Conservation (phyloP, 768 basidiomycete species). For the Mycena capillaripes region DNA sequence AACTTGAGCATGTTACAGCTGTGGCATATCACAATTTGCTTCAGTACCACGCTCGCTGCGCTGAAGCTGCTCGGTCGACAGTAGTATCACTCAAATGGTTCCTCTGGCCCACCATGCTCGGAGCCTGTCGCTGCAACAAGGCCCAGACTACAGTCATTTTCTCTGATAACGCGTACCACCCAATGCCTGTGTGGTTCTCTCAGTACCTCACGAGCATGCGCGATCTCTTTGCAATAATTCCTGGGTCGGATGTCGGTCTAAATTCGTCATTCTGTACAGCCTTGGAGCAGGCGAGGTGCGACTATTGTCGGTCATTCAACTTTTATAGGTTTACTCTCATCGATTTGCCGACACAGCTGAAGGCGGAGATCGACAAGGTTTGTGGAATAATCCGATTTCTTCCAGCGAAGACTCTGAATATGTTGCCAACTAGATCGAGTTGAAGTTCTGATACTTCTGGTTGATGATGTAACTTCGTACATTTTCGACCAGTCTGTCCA, state of each 20-base stretch:
- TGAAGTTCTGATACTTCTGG: constrained; percentile 17
- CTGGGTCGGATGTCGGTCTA: too few relatives aligned
- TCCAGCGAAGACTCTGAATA: not conserved
- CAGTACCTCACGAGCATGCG: too few relatives aligned
- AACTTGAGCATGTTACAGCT: not conserved
- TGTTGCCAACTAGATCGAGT: constrained; percentile 19
- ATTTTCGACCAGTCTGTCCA: too few relatives aligned
- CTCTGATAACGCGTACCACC: too few relatives aligned
- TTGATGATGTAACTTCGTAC: too few relatives aligned
- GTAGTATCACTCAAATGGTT: not conserved
- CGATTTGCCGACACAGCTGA: not conserved
- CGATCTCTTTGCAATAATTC: too few relatives aligned
- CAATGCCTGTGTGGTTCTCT: too few relatives aligned
- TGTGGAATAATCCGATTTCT: not conserved
- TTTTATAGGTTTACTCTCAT: not conserved
- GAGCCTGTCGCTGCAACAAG: too few relatives aligned
- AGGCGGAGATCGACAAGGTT: constrained; percentile 19
- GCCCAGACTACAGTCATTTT: too few relatives aligned
- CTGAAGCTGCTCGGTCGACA: not conserved
- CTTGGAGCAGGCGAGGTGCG: not conserved
- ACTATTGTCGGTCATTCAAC: constrained; percentile 11
- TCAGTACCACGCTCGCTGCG: constrained; percentile 22
- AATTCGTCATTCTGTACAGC: not conserved
- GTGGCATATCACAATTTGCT: constrained; percentile 20
- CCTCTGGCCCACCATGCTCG: not conserved